These are phyloP conservation scores for Cylindrodendrum hubeiense DNA, from an alignment of 2,329 filamentous ascomycete species.

Conservation along the genomic window DNA sequence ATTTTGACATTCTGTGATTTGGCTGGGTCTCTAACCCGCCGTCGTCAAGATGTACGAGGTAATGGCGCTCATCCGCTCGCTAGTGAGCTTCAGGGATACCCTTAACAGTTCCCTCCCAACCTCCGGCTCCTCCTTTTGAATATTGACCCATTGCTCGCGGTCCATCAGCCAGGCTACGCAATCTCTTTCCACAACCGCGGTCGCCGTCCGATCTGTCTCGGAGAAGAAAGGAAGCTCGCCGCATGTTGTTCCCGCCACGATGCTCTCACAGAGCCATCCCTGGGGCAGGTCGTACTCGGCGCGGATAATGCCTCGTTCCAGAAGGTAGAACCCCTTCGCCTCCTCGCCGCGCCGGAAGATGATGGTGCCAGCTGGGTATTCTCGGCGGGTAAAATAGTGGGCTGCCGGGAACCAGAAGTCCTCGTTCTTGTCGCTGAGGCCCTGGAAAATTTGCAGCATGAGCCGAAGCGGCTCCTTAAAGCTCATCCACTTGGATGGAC, in stretches of 20 bases:
- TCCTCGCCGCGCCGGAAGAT: conserved; percentile 83
- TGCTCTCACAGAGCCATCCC: conserved; percentile 89
- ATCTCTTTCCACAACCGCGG: conserved; percentile 84
- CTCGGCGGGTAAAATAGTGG: conserved; percentile 79
- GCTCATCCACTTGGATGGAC: conserved; percentile 79
- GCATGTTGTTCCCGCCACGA: conserved; percentile 93
- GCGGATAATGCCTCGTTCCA: conserved; percentile 89
- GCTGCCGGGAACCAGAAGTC: conserved; percentile 93
- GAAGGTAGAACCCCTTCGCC: conserved; percentile 87
- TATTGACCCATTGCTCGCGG: conserved; percentile 74
- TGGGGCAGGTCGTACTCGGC: conserved; percentile 94
- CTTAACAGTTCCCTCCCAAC: conserved; percentile 87
- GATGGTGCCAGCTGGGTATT: conserved; percentile 76
- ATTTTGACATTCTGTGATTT: conserved; percentile 7
- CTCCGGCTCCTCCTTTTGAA: conserved; percentile 80
- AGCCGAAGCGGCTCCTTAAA: conserved; percentile 93
- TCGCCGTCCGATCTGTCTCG: conserved; percentile 88
- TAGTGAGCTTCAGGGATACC: conserved; percentile 92
- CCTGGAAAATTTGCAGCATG: conserved; percentile 95
- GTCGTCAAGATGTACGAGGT: conserved; percentile 67
- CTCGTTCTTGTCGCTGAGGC: conserved; percentile 85
- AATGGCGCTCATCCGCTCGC: conserved; percentile 85
- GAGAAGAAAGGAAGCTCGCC: conserved; percentile 97
- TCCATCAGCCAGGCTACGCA: conserved; percentile 88
- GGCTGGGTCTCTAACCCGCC: conserved; percentile 52